Evolutionary conservation across 106 monocot species (phyloP).

Genomic region (Vanilla planifolia): DNA sequence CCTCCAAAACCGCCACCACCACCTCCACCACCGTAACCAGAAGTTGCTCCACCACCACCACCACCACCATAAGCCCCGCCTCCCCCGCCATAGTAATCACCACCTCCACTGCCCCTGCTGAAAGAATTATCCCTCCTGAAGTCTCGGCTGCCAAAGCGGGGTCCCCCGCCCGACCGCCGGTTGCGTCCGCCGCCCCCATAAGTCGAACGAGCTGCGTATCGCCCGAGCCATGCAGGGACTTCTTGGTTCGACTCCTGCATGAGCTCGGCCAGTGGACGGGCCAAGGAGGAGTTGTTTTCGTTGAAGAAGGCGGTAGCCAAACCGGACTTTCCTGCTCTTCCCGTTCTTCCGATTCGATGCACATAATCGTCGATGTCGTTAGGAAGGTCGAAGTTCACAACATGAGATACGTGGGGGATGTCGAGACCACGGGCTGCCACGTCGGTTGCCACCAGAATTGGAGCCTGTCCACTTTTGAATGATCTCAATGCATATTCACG

Average conservation of each 20-base stretch:
- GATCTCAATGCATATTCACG: slow-evolving; percentile 57
- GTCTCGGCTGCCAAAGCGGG: slow-evolving; percentile 47
- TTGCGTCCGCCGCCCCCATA: slow-evolving; percentile 35
- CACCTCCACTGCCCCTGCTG: slow-evolving; percentile 25
- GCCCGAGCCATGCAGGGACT: slow-evolving; percentile 51
- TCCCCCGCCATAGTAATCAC: slow-evolving; percentile 20
- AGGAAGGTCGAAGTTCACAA: slow-evolving; percentile 68
- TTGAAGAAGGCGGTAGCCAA: slow-evolving; percentile 71
- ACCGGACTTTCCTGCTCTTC: slow-evolving; percentile 58
- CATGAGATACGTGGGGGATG: slow-evolving; percentile 69
- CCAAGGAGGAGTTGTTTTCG: slow-evolving; percentile 40
- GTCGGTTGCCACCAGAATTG: slow-evolving; percentile 64
- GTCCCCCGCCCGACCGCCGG: slow-evolving; percentile 30
- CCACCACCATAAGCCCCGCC: slow-evolving; percentile 3
- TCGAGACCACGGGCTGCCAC: slow-evolving; percentile 71
- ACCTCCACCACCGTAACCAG: slow-evolving; percentile 5
- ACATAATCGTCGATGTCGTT: slow-evolving; percentile 74
- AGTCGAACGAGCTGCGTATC: slow-evolving; percentile 28
- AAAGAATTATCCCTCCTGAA: slow-evolving; percentile 25
- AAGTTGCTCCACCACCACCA: slow-evolving; percentile 4
- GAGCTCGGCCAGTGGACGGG: slow-evolving; percentile 40
- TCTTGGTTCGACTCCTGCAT: slow-evolving; percentile 73
- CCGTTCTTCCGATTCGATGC: slow-evolving; percentile 65
- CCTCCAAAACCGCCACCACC: slow-evolving; percentile 20
- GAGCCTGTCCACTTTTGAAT: slow-evolving; percentile 55